Evolutionary conservation across 805 yeast genomes (phyloP).

Genomic region (Saccharomyces mikatae): DNA sequence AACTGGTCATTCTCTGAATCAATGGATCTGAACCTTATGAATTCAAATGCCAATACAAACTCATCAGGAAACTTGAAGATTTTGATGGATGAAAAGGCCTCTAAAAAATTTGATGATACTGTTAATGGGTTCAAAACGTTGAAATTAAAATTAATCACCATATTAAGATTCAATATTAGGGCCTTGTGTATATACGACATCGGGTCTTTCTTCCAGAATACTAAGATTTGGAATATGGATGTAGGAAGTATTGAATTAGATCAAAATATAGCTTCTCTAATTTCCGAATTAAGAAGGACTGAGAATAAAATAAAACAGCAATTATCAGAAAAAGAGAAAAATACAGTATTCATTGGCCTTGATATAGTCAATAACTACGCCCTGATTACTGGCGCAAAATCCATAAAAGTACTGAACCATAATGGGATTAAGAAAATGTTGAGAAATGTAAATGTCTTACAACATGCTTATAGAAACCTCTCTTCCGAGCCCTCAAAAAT

Average conservation of each 20-base stretch:
- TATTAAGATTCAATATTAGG: slow-evolving; percentile 26
- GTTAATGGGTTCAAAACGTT: slow-evolving; percentile 13
- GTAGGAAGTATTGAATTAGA: slow-evolving; percentile 27
- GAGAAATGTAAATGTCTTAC: slow-evolving; percentile 27
- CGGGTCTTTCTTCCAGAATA: slow-evolving; percentile 20
- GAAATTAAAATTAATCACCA: slow-evolving; percentile 14
- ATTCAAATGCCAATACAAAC: slow-evolving; percentile 7
- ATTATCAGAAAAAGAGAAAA: slow-evolving; percentile 13
- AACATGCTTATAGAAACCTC: slow-evolving; percentile 24
- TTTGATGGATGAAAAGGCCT: slow-evolving; percentile 14
- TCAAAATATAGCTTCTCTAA: slow-evolving; percentile 20
- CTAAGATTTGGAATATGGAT: slow-evolving; percentile 25
- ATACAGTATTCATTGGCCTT: slow-evolving; percentile 22
- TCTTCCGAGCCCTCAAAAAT: slow-evolving; percentile 15
- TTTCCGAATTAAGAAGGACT: slow-evolving; percentile 20
- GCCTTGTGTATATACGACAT: slow-evolving; percentile 24
- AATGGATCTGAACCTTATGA: slow-evolving; percentile 13
- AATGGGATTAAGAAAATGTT: slow-evolving; percentile 26
- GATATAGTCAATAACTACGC: slow-evolving; percentile 16
- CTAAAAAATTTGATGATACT: slow-evolving; percentile 14
- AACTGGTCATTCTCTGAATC: slow-evolving; percentile 37
- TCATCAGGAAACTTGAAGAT: slow-evolving; percentile 11
- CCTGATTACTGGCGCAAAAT: slow-evolving; percentile 21
- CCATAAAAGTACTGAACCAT: slow-evolving; percentile 20
- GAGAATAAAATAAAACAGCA: slow-evolving; percentile 23